phyloP scores from a whole-genome alignment of 345 rosid species.

The sweet orange (Citrus sinensis) region DVS_A1.0 CM039162.1:25642501-25643000 shows the following conservation, averaged over 20 bases:
- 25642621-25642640: background rate
- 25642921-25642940: background rate
- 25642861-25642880: background rate
- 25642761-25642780: background rate
- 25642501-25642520: background rate
- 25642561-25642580: background rate
- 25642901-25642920: background rate
- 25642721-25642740: conserved; percentile 48
- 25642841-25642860: background rate
- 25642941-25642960: background rate
- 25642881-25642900: background rate
- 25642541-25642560: background rate
- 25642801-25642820: background rate
- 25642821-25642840: background rate
- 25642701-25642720: conserved; percentile 29
- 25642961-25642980: background rate
- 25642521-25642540: background rate
- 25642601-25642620: background rate
- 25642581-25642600: background rate
- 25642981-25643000: background rate
- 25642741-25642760: conserved; percentile 38
- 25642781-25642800: background rate
- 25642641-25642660: conserved; percentile 35
- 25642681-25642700: conserved; percentile 47
- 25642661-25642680: conserved; percentile 45